A percentile compares a stretch with the other conserved stretches of the same genome.
These are phyloP conservation scores for Immersiella caudata DNA, from an alignment of 495 filamentous ascomycete genomes.

Conservation along the genomic window DNA sequence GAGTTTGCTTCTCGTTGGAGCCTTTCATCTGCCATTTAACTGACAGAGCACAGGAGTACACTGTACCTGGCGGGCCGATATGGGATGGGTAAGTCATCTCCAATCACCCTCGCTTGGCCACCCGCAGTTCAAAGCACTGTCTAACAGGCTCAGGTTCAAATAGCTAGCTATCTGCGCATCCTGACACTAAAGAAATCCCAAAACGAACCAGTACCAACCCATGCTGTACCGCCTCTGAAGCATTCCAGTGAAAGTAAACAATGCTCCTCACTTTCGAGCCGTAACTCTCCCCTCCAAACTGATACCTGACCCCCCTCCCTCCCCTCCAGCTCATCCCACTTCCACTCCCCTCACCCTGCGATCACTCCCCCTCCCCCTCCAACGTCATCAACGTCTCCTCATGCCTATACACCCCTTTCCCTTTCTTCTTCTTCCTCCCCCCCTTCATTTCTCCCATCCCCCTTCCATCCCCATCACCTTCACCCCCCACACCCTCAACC, in stretches of 20 bases:
- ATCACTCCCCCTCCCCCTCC: conserved; percentile 17
- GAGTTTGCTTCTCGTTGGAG: conserved; percentile 7
- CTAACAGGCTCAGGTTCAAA: conserved; percentile 14
- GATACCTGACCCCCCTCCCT: conserved; percentile 2
- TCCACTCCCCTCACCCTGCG: background rate
- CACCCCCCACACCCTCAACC: conserved; percentile 21
- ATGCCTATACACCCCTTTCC: conserved; percentile 9
- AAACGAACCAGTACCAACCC: background rate
- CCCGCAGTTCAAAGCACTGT: background rate
- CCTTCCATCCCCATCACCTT: no score
- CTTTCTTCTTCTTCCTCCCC: background rate
- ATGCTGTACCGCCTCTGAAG: background rate
- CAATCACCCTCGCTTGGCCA: background rate
- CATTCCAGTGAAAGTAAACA: background rate
- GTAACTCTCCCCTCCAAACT: no score
- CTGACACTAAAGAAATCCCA: background rate
- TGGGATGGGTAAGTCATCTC: conserved; percentile 45
- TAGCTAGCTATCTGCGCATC: background rate
- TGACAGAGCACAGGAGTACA: conserved; percentile 44
- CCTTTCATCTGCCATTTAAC: background rate
- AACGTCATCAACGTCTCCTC: conserved; percentile 26
- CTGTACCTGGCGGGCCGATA: conserved; percentile 48
- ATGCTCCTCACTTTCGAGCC: background rate
- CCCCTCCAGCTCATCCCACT: background rate
- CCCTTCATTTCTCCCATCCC: no score